Conservation (phyloP, 2,329 filamentous ascomycete species). For the Tolypocladium cylindrosporum region DNA sequence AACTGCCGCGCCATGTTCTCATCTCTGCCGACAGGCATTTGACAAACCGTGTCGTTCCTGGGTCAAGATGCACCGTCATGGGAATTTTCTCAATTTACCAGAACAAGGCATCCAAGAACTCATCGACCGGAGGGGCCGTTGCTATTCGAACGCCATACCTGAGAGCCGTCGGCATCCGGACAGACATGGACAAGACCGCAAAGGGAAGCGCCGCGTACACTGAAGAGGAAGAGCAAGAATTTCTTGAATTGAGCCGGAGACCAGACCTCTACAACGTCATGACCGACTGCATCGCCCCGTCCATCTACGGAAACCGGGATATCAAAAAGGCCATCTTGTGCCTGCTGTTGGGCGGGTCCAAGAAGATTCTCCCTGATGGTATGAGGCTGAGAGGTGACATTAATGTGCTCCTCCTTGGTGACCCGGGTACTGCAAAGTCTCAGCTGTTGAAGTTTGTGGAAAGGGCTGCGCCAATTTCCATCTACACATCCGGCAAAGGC, state of each 20-base stretch:
- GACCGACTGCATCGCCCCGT: constrained; percentile 86
- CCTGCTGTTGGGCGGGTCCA: constrained; percentile 85
- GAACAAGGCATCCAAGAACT: constrained; percentile 75
- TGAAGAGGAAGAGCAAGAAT: constrained; percentile 96
- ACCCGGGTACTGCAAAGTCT: constrained; percentile 96
- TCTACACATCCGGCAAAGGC: constrained; percentile 97
- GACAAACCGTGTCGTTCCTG: constrained; percentile 90
- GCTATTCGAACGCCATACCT: constrained; percentile 94
- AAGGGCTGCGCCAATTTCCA: constrained; percentile 90
- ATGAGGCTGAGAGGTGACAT: constrained; percentile 98
- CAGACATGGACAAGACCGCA: constrained; percentile 78
- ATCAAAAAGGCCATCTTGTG: constrained; percentile 98
- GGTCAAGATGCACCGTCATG: constrained; percentile 89
- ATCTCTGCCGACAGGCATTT: constrained; percentile 95
- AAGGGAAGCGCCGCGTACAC: constrained; percentile 79
- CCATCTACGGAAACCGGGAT: constrained; percentile 90
- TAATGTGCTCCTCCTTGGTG: constrained; percentile 91
- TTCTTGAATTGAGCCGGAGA: constrained; percentile 77
- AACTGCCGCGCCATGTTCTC: constrained; percentile 86
- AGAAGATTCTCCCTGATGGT: constrained; percentile 94
- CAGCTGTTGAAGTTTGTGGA: constrained; percentile 96
- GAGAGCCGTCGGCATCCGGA: constrained; percentile 83
- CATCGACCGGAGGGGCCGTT: constrained; percentile 65
- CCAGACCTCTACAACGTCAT: constrained; percentile 90
- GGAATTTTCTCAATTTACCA: constrained; percentile 98